Base-by-base conservation (phyloP, 2,329 filamentous ascomycete species). In the Cercospora zeina region DNA sequence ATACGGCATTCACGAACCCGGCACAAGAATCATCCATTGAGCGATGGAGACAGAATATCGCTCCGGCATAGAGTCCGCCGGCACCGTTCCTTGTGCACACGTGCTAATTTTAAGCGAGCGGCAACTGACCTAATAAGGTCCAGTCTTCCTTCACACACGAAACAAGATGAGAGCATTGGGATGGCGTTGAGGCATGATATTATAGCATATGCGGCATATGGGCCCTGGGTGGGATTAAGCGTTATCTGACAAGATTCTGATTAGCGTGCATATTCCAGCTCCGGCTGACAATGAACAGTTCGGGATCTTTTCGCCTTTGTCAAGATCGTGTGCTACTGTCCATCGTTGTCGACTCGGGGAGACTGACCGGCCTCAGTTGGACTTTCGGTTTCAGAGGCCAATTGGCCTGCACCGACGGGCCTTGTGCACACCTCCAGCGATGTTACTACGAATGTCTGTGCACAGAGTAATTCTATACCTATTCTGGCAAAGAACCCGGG, bases 11-110 rank as follows among this genome's bases (percentile, higher is more conserved):
- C 27, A 37, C 56, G 16, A 47, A 59, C 16, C 56, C 56, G 8
- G 47, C 56, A 13, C 56, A 59, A 19, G 56, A 45, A 21, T 51
- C 31, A 30, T 51, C 56, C 10, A 59, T 59, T 31, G 56, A 59
- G 47, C 19, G 56, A 42, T 59, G 56, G 56, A 47, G 56, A 16
- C 56, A 59, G 56, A 51, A 31, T 37, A 59, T 59, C 24, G 47
- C 45, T 13, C 56, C 56, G 16, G 56, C 56, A 10, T 59, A 53
- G 47, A 16, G 13, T 13, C 13, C n/a, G 11, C 47, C 14, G 27
- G 8, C 49, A 16, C 30, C 16, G n/a, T 34, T 10, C 8, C 24
- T 27, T 19, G 24, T 14, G 24, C 24, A 27, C 24, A 6, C 24
- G 21, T 21, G 42, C 21, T 14, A 16, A 47, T 27, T 47, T 13